Evolutionary conservation across 164 flowering plant species (phyloP).

Genomic region (Tetracentron sinense): DNA sequence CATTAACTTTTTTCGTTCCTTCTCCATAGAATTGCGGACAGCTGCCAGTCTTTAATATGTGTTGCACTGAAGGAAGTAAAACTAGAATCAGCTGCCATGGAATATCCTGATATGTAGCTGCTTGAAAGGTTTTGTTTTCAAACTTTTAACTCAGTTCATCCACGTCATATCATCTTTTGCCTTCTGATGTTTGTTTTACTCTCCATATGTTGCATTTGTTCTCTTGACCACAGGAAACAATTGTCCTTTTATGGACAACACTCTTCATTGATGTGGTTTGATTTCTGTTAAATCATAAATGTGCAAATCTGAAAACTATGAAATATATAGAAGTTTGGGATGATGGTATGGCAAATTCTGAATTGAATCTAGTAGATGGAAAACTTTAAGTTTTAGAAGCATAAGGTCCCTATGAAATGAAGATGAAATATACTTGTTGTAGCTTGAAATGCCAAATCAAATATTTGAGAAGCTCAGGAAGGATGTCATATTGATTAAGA

Average conservation of each 20-base stretch:
- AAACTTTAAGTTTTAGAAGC: too few relatives aligned
- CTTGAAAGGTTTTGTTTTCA: background rate
- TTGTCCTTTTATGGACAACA: background rate
- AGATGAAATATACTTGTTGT: too few relatives aligned
- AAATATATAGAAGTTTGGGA: background rate
- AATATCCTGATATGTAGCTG: conserved; percentile 4
- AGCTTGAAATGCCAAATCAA: background rate
- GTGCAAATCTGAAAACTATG: background rate
- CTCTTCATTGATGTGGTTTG: background rate
- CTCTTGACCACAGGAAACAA: background rate
- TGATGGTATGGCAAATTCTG: background rate
- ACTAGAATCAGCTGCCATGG: background rate
- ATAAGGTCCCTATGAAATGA: too few relatives aligned
- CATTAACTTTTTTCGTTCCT: background rate
- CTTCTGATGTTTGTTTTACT: background rate
- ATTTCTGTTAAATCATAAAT: background rate
- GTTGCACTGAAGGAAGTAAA: background rate
- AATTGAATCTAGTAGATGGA: too few relatives aligned
- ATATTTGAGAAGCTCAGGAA: background rate
- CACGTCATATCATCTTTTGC: background rate
- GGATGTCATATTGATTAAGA: background rate
- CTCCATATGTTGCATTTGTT: background rate
- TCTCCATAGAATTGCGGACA: background rate
- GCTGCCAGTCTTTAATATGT: background rate
- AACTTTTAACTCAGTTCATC: background rate